Base-by-base conservation (phyloP, 257 asterid genomes). In the Avicennia marina region DNA sequence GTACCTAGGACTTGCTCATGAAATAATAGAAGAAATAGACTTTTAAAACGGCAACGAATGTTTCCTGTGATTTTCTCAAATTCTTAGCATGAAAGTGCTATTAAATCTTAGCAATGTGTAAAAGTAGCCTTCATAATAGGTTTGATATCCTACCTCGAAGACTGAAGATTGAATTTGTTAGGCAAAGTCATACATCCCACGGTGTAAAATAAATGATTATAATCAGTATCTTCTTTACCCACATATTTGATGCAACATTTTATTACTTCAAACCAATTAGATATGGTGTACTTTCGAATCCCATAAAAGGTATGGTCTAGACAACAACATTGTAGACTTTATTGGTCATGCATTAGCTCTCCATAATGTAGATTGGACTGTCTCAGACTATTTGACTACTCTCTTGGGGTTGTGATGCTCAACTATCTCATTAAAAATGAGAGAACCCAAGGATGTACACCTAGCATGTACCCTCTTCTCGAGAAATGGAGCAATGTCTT, bases 301-400 rank as follows among this genome's bases (percentile, higher is more conserved):
- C 41, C 48, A 54, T 84, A 91, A 96, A 59, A 91, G 87, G 72
- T 91, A 77, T 67, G 96, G 96, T 60, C 98, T 91, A 68, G 95
- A 83, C 78, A 93, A 87, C 71, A 81, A 91, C 83, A 91, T 96
- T 22, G 56, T 91, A 68, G 98, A 91, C 75, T 91, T 85, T 47
- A 78, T 91, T 26, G 98, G 98, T 42, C 98, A 91, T 51, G 82
- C 96, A 12, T 63, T 87, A 78, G 93, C 98, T 50, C 96, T 91
- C 58, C 94, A 87, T 47, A 80, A n/a, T n/a, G n/a, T n/a, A n/a
- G n/a, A n/a, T n/a, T n/a, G n/a, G n/a, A n/a, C n/a, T n/a, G n/a
- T n/a, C n/a, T n/a, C n/a, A n/a, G n/a, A n/a, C n/a, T n/a, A n/a
- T n/a, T n/a, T n/a, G n/a, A n/a, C n/a, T n/a, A n/a, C n/a, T n/a